phyloP scores from a whole-genome alignment of 2,329 filamentous ascomycete species.

The Claviceps paspali region DNA sequence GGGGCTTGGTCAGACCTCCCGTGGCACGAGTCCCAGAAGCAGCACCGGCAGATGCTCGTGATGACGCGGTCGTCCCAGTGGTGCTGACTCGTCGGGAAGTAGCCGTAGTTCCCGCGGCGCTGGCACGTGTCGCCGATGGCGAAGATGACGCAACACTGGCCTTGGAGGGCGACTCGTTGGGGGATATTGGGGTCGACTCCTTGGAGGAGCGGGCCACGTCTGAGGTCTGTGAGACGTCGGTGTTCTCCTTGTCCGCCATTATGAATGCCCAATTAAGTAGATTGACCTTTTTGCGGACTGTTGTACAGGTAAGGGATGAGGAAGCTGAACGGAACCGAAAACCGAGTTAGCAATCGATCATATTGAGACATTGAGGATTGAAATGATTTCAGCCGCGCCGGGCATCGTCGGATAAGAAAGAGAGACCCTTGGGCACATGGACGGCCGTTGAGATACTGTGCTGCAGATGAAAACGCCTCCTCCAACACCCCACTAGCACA shows the following conservation, averaged over 20 bases:
- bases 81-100: conserved; percentile 19
- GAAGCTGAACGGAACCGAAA: not conserved
- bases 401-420: no score
- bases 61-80: conserved; percentile 13
- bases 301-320: conserved; percentile 1
- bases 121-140: conserved; percentile 21
- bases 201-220: conserved; percentile 19
- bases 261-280: conserved; percentile 6
- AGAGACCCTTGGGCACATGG: no score
- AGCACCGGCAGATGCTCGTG: conserved; percentile 7
- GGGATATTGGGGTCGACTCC: conserved; percentile 16
- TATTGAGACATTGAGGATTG: no score
- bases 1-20: conserved; percentile 29
- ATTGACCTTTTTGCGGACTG: not conserved
- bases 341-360: not conserved
- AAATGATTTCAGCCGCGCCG: no score
- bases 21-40: conserved; percentile 4
- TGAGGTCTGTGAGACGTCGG: conserved; percentile 29
- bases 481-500: not conserved
- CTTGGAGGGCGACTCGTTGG: conserved; percentile 18
- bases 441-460: not conserved
- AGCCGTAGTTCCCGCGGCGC: conserved; percentile 17
- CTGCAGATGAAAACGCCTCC: not conserved
- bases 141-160: conserved; percentile 14
- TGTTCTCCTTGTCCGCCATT: conserved; percentile 34